These are phyloP conservation scores for Pseudogymnoascus sp. DNA, from an alignment of 2,329 filamentous ascomycete genomes.

Conservation along the genomic window DNA sequence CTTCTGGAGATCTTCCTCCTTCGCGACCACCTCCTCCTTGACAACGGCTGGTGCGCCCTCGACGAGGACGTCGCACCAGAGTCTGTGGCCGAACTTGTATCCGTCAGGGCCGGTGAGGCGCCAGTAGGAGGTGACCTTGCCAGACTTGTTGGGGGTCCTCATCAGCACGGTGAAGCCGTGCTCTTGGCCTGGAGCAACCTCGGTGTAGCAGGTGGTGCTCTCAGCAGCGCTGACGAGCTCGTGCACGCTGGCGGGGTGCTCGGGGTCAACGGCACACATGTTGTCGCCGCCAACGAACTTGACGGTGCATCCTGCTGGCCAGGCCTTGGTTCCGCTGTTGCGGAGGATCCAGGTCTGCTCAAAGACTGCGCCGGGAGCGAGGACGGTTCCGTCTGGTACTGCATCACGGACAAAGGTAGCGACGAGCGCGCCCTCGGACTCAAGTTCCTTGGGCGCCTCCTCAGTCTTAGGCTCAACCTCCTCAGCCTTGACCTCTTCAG, in stretches of 20 bases:
- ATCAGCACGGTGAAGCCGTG: slow-evolving; percentile 76
- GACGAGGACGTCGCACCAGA: slow-evolving; percentile 90
- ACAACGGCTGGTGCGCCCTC: slow-evolving; percentile 28
- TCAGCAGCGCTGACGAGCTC: slow-evolving; percentile 72
- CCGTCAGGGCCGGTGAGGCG: slow-evolving; percentile 77
- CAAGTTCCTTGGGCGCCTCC: slow-evolving; percentile 15
- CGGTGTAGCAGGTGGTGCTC: slow-evolving; percentile 64
- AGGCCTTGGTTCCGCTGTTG: slow-evolving; percentile 69
- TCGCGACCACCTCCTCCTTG: slow-evolving; percentile 26
- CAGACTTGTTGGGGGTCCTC: slow-evolving; percentile 67
- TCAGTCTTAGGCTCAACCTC: slow-evolving; percentile 27
- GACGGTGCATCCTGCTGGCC: slow-evolving; percentile 85
- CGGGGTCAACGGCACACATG: slow-evolving; percentile 85
- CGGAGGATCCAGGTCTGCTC: slow-evolving; percentile 85
- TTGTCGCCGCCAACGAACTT: slow-evolving; percentile 90
- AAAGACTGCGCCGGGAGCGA: slow-evolving; percentile 66
- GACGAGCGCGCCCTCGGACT: slow-evolving; percentile 36
- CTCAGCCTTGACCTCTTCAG: slow-evolving; percentile 26
- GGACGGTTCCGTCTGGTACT: slow-evolving; percentile 65
- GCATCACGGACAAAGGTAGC: slow-evolving; percentile 71
- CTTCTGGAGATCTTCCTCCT: slow-evolving; percentile 22
- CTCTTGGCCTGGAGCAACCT: slow-evolving; percentile 65
- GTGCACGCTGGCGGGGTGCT: slow-evolving; percentile 66
- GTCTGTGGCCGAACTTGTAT: slow-evolving; percentile 76
- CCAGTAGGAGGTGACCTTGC: slow-evolving; percentile 92